phyloP scores from a whole-genome alignment of 495 filamentous ascomycete genomes.

The Hyaloscypha hepaticicola region DNA sequence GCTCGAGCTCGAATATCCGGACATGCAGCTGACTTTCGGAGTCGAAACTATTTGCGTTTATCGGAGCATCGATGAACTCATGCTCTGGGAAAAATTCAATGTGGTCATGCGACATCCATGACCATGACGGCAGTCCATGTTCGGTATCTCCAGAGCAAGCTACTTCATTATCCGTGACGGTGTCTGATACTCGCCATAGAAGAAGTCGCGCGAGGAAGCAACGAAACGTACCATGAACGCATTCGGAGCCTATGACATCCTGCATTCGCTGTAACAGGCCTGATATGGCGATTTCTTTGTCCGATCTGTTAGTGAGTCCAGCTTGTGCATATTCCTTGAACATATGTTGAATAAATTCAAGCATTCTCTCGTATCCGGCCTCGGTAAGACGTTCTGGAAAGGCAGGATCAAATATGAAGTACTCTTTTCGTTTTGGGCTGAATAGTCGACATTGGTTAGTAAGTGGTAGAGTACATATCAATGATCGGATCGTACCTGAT shows the following conservation, averaged over 20 bases:
- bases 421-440: conserved; percentile 20
- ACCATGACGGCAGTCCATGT: conserved; percentile 11
- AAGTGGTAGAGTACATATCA: background rate
- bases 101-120: conserved; percentile 13
- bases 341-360: conserved; percentile 5
- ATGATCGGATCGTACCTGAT: conserved; percentile 10
- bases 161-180: background rate
- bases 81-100: background rate
- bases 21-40: too few relatives aligned
- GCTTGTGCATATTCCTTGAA: conserved; percentile 12
- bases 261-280: background rate
- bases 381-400: conserved; percentile 34
- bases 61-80: background rate
- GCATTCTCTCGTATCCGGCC: background rate
- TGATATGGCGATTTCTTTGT: conserved; percentile 13
- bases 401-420: conserved; percentile 38
- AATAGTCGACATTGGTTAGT: conserved; percentile 11
- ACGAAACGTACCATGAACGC: conserved; percentile 3
- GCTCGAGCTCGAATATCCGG: too few relatives aligned
- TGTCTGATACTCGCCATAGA: conserved; percentile 9
- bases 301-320: conserved; percentile 1
- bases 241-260: background rate
- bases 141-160: background rate
- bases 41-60: background rate
- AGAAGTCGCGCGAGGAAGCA: conserved; percentile 8